These are phyloP conservation scores for Chytriomyces sp. DNA, from an alignment of 192 early-diverging fungal species.

Conservation along the genomic window DNA sequence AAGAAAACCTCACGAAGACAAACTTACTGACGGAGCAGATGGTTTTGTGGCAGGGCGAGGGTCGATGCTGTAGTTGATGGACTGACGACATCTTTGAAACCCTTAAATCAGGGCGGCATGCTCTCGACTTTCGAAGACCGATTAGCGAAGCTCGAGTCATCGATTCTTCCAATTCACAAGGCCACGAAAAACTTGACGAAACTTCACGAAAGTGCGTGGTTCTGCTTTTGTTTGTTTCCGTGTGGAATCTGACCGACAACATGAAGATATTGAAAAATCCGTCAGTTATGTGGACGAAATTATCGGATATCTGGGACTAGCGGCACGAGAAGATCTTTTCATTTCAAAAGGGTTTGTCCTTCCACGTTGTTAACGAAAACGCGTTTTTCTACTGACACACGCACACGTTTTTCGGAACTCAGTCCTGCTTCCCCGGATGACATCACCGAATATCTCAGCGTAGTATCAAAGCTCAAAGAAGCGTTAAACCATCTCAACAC, in stretches of 20 bases:
- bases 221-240: not conserved
- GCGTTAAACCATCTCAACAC: constrained; percentile 44
- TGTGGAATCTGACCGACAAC: not conserved
- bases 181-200: constrained; percentile 75
- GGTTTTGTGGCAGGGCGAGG: constrained; percentile 33
- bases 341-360: constrained; percentile 68
- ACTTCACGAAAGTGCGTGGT: constrained; percentile 70
- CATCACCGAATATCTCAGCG: constrained; percentile 63
- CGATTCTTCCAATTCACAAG: constrained; percentile 80
- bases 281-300: constrained; percentile 65
- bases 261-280: constrained; percentile 70
- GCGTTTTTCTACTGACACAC: not conserved
- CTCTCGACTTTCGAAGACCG: constrained; percentile 77
- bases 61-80: not conserved
- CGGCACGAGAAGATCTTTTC: constrained; percentile 66
- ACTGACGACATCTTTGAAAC: constrained; percentile 2
- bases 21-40: constrained; percentile 57
- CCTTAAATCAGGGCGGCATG: constrained; percentile 60
- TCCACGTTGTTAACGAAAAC: not conserved
- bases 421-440: constrained; percentile 60
- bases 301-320: constrained; percentile 71
- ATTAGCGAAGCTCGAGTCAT: constrained; percentile 71
- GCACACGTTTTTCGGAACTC: not conserved
- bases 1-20: constrained; percentile 58
- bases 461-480: constrained; percentile 61